Evolutionary conservation across 164 flowering plant species (phyloP).

Genomic region (Sedum album): DNA sequence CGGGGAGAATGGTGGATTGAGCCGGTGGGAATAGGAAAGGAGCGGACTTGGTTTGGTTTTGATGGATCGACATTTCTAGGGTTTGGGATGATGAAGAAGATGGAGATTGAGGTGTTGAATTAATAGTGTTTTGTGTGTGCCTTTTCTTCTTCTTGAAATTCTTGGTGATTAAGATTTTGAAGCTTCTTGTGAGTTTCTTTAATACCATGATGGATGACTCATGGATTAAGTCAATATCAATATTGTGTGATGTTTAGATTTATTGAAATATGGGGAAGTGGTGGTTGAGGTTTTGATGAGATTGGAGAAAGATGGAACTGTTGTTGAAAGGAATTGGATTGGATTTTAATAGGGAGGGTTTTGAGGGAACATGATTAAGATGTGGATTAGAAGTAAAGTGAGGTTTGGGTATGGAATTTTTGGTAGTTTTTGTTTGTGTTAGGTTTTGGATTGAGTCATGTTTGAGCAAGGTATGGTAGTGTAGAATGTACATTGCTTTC

Average conservation of each 20-base stretch:
- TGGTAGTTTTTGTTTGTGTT: neutral
- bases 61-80: too few species aligned
- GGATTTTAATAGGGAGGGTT: neutral
- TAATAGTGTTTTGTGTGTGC: conserved; percentile 5
- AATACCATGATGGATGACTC: conserved; percentile 10
- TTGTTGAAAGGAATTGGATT: neutral
- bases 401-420: neutral
- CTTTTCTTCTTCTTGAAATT: conserved; percentile 16
- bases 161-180: conserved; percentile 31
- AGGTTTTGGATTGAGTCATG: neutral
- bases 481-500: neutral
- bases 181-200: conserved; percentile 32
- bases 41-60: too few species aligned
- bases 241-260: neutral
- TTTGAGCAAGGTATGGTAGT: neutral
- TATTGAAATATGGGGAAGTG: neutral
- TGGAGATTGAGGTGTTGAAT: too few species aligned
- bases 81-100: too few species aligned
- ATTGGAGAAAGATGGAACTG: neutral
- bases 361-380: neutral
- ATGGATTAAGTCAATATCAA: neutral
- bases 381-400: neutral
- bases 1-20: too few species aligned
- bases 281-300: neutral
- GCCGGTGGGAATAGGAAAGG: too few species aligned